Evolutionary conservation across 805 yeast genomes (phyloP), one percentile per base, ranked within the genome.

Genomic region (Blastobotrys attinorum): DNA sequence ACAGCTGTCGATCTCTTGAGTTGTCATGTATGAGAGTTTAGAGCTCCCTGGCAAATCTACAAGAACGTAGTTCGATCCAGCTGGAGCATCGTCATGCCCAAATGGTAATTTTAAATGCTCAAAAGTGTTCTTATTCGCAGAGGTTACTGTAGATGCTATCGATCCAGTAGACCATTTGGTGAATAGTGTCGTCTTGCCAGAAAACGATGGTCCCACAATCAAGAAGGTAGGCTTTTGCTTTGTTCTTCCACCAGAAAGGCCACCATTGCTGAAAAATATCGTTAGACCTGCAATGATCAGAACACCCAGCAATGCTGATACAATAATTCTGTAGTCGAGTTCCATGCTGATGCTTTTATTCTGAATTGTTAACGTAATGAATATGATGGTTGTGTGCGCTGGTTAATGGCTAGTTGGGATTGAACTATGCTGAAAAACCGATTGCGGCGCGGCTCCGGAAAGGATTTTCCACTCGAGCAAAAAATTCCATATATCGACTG

Each of bases 31-130:
- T 43, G 74, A 75, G 52, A 89, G 75, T 62, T 86, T 87, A 44
- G 74, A 65, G 63, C 83, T 88, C n/a, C 97, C 96, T 2, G 98
- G 98, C 49, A 79, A 79, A 56, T 90, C 97, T 41, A 82, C 71
- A 32, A 89, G 60, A 48, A 72, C 76, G 56, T 66, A 72, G 44
- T 55, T 63, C 46, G 61, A 70, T n/a, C n/a, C n/a, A n/a, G n/a
- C n/a, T n/a, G n/a, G n/a, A n/a, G n/a, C n/a, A 52, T 57, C 64
- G 8, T 33, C 44, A 8, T 44, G 65, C 6, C 48, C 58, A 4
- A 63, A 56, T 8, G 76, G 75, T n/a, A 77, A 52, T 39, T 58
- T 52, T 42, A 69, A 62, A 7, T 55, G 50, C 5, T 61, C 65
- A 4, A 63, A 61, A 20, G 56, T 45, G 54, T 67, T 75, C n/a